Conservation (phyloP, 371 early-diverging fungal genomes). For the Basidiobolus meristosporus region DNA sequence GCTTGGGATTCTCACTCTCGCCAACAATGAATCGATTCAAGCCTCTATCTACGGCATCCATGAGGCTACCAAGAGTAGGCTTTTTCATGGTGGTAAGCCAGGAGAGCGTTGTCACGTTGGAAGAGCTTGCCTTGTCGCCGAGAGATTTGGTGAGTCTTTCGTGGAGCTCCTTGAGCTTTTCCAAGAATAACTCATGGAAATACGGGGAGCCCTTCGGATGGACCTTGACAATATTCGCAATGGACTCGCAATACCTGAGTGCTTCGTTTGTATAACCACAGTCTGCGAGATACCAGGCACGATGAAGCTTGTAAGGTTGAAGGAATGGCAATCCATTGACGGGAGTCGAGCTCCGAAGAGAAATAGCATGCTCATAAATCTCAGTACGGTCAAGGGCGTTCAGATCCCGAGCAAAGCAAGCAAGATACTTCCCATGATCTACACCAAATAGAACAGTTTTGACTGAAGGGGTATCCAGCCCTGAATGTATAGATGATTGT, state of each 20-base stretch:
- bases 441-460: background rate
- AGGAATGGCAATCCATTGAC: conserved; percentile 52
- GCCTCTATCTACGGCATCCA: conserved; percentile 45
- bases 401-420: conserved; percentile 13
- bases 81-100: conserved; percentile 27
- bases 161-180: conserved; percentile 28
- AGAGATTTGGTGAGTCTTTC: conserved; percentile 17
- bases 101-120: conserved; percentile 3
- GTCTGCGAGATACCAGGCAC: conserved; percentile 69
- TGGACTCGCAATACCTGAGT: conserved; percentile 47
- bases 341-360: conserved; percentile 21
- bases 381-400: conserved; percentile 48
- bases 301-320: conserved; percentile 69
- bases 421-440: conserved; percentile 36
- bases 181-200: conserved; percentile 41
- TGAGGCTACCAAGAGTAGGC: conserved; percentile 36
- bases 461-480: no score
- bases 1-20: conserved; percentile 18
- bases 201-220: conserved; percentile 56
- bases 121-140: conserved; percentile 7
- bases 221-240: conserved; percentile 48
- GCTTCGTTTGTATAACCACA: conserved; percentile 53
- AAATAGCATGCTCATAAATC: conserved; percentile 57
- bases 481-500: conserved; percentile 3
- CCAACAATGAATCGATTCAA: conserved; percentile 52